A percentile compares a stretch with the other conserved stretches of the same genome.
Evolutionary conservation across 441 rosid species (phyloP).

Genomic region (Euphorbia celastroides): DNA sequence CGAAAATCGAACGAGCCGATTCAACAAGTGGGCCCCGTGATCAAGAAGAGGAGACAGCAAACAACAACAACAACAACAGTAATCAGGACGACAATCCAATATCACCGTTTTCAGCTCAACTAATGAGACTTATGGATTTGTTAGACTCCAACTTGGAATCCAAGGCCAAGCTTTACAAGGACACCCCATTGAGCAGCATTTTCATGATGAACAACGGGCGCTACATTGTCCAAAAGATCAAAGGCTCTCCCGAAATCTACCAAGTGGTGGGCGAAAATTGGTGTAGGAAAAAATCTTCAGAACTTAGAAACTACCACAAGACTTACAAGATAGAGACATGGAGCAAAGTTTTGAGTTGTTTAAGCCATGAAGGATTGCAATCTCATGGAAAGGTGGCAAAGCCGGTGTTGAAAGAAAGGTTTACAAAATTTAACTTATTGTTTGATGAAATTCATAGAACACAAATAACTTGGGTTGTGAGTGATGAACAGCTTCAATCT

Average conservation of each 20-base stretch:
- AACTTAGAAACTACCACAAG: constrained; percentile 68
- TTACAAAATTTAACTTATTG: constrained; percentile 69
- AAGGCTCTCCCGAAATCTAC: constrained; percentile 56
- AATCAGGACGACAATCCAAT: constrained; percentile 5
- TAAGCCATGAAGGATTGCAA: constrained; percentile 60
- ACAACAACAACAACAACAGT: not conserved
- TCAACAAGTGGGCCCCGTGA: constrained; percentile 29
- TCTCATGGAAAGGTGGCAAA: constrained; percentile 70
- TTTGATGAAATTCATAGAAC: constrained; percentile 89
- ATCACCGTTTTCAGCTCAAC: constrained; percentile 52
- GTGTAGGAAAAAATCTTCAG: constrained; percentile 31
- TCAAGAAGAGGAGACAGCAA: constrained; percentile 10
- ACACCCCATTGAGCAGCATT: constrained; percentile 46
- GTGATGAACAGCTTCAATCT: constrained; percentile 84
- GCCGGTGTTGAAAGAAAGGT: constrained; percentile 74
- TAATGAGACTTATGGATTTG: constrained; percentile 61
- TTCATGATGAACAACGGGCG: constrained; percentile 98
- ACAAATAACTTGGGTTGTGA: constrained; percentile 85
- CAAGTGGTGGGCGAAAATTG: constrained; percentile 52
- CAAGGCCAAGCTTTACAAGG: constrained; percentile 67
- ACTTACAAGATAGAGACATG: constrained; percentile 81
- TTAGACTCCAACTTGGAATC: constrained; percentile 53
- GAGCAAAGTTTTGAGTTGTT: constrained; percentile 62
- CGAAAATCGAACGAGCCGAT: constrained; percentile 57
- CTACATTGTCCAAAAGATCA: constrained; percentile 80